phyloP scores from a whole-genome alignment of 75 land plant species.

The Sequoiadendron giganteum region DNA sequence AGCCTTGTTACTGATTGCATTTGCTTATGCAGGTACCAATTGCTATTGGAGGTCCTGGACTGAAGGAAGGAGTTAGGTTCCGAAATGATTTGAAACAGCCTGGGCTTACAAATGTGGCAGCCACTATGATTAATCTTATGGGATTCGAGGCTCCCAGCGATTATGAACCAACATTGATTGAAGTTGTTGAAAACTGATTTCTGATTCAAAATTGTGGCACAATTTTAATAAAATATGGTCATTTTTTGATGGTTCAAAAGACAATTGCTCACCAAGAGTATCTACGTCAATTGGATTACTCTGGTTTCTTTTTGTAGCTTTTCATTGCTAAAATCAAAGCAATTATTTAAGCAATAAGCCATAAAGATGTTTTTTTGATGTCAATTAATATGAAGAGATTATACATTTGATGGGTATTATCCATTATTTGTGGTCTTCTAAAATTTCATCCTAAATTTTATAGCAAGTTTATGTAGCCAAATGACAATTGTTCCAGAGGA shows the following conservation, averaged over 20 bases:
- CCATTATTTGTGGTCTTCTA: too few species aligned
- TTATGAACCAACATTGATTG: slow-evolving; percentile 77
- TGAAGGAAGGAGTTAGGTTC: slow-evolving; percentile 70
- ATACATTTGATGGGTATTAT: not conserved
- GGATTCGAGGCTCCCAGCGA: slow-evolving; percentile 84
- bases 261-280: not conserved
- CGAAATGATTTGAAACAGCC: slow-evolving; percentile 72
- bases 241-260: not conserved
- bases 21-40: slow-evolving; percentile 69
- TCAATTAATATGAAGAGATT: not conserved
- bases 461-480: too few species aligned
- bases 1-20: not conserved
- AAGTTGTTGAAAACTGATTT: slow-evolving; percentile 46
- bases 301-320: not conserved
- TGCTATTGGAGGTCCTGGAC: slow-evolving; percentile 94
- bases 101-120: slow-evolving; percentile 96
- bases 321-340: not conserved
- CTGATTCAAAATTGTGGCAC: not conserved
- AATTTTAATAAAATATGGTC: not conserved
- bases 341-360: not conserved
- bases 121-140: slow-evolving; percentile 89
- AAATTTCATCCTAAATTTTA: too few species aligned
- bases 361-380: not conserved
- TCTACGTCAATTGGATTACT: not conserved
- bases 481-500: too few species aligned